Evolutionary conservation across 805 yeast genomes (phyloP).

Genomic region (Barnettozyma pratensis): DNA sequence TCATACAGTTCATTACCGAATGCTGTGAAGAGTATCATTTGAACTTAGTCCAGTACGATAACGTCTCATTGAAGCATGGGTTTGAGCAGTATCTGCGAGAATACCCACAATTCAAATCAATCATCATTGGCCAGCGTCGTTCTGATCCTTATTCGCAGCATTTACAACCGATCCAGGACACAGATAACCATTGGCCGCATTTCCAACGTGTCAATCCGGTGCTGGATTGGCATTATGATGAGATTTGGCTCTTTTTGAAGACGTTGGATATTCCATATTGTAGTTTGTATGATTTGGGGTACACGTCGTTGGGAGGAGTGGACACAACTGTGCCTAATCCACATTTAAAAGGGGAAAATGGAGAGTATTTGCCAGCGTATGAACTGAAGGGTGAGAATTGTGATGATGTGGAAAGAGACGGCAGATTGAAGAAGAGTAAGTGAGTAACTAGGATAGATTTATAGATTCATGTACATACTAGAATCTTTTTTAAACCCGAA

Average conservation of each 20-base stretch:
- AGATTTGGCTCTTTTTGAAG: conserved; percentile 79
- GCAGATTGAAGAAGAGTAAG: conserved; percentile 17
- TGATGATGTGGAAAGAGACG: conserved; percentile 53
- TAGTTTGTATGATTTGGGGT: conserved; percentile 72
- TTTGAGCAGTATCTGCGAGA: conserved; percentile 53
- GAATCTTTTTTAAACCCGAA: too few relatives aligned
- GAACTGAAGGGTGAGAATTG: conserved; percentile 54
- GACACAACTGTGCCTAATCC: conserved; percentile 73
- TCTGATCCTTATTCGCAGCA: conserved; percentile 78
- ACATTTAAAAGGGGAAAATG: conserved; percentile 30
- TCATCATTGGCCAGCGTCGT: conserved; percentile 82
- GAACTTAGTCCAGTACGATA: conserved; percentile 33
- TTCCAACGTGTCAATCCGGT: conserved; percentile 85
- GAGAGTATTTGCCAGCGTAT: conserved; percentile 47
- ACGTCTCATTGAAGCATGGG: conserved; percentile 58
- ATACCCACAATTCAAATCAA: conserved; percentile 56
- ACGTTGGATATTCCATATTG: conserved; percentile 64
- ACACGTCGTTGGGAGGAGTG: conserved; percentile 84
- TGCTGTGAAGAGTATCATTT: conserved; percentile 55
- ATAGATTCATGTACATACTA: not conserved
- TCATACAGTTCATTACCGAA: conserved; percentile 56
- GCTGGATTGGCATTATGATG: conserved; percentile 77
- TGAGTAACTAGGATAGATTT: not conserved
- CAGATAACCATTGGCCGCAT: conserved; percentile 90
- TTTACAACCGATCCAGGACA: conserved; percentile 56